Conservation (phyloP, 2,329 filamentous ascomycete genomes). For the Cryphonectria parasitica region DNA sequence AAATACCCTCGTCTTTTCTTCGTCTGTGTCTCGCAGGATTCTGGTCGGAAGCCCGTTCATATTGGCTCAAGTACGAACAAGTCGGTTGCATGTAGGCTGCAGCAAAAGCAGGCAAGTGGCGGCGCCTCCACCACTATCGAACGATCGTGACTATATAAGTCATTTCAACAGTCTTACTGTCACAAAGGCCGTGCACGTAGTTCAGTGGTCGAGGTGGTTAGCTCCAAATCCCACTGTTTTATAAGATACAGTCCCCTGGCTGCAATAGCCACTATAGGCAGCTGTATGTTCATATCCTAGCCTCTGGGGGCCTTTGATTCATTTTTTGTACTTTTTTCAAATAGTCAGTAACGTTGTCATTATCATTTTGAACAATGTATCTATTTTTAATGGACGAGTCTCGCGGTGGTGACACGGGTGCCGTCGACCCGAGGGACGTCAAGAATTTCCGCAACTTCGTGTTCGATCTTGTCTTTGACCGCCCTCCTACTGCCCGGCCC, state of each 20-base stretch:
- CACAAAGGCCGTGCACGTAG: constrained; percentile 1
- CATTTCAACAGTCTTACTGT: not conserved
- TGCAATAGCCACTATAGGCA: not conserved
- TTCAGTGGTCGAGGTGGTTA: constrained; percentile 2
- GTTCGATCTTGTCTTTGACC: not conserved
- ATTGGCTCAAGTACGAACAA: no score
- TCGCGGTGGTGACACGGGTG: not conserved
- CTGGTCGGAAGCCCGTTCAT: no score
- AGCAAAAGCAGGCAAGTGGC: not conserved
- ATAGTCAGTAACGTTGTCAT: not conserved
- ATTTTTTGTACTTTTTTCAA: not conserved
- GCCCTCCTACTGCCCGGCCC: not conserved
- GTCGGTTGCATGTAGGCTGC: no score
- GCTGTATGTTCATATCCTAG: not conserved
- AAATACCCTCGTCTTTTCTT: no score
- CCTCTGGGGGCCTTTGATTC: not conserved
- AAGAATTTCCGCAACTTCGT: not conserved
- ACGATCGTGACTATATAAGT: not conserved
- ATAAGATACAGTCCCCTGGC: constrained; percentile 5
- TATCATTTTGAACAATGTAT: not conserved
- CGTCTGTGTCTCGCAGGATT: no score
- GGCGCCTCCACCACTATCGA: not conserved
- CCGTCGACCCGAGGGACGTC: not conserved
- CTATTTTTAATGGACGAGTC: no score
- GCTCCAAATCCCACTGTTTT: constrained; percentile 3